Percentiles rank a stretch among this genome's conserved stretches.
phyloP scores from a whole-genome alignment of 768 basidiomycete genomes.

The Sutorius australiensis region DNA sequence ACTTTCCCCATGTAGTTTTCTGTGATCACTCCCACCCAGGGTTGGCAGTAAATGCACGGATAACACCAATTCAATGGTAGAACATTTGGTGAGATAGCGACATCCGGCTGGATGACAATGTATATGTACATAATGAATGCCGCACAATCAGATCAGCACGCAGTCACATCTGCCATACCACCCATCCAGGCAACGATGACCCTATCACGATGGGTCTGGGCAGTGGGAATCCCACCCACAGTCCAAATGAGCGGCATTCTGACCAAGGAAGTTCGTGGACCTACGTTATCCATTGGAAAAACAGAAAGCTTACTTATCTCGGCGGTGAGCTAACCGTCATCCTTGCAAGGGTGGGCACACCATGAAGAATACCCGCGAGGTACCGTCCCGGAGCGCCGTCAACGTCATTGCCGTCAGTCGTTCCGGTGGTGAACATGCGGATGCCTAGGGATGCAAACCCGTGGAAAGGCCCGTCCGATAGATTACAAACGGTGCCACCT shows the following conservation, averaged over 20 bases:
- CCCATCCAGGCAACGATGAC: no score
- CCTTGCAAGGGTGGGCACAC: background rate
- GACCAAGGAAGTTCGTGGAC: background rate
- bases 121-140: no score
- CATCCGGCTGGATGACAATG: no score
- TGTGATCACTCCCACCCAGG: background rate
- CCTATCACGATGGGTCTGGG: background rate
- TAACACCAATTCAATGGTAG: no score
- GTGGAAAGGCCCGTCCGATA: conserved; percentile 6
- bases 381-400: background rate
- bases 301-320: background rate
- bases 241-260: background rate
- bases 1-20: background rate
- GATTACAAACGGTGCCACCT: background rate
- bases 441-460: conserved; percentile 4
- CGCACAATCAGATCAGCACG: no score
- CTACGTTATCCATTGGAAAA: conserved; percentile 13
- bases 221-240: background rate
- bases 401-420: background rate
- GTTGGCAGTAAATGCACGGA: no score
- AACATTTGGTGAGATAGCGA: no score
- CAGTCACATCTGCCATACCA: no score
- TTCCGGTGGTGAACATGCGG: background rate
- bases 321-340: background rate
- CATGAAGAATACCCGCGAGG: background rate